Conservation (phyloP, 1,284 basidiomycete genomes). For the Puccinia hordei region DNA sequence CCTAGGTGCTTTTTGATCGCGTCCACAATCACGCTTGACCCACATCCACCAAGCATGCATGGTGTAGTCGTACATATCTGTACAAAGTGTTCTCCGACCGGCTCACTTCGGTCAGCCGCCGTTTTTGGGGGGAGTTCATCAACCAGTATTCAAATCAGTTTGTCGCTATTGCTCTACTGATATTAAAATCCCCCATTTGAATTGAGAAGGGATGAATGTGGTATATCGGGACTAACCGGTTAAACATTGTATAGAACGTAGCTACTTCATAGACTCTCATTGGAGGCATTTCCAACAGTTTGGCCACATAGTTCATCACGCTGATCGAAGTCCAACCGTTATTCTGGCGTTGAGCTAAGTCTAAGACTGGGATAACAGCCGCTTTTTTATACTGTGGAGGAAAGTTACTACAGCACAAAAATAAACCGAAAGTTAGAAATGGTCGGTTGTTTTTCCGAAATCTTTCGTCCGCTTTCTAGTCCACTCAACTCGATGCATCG, state of each 20-base stretch:
- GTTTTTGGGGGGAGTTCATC: background rate
- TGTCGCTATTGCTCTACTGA: background rate
- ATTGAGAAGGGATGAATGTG: background rate
- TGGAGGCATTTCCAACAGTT: slow-evolving; percentile 84
- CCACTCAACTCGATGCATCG: slow-evolving; percentile 56
- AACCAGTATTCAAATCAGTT: background rate
- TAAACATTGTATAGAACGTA: slow-evolving; percentile 99
- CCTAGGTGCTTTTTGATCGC: slow-evolving; percentile 81
- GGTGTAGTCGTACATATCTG: slow-evolving; percentile 99
- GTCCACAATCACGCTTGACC: slow-evolving; percentile 81
- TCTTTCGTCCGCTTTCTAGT: background rate
- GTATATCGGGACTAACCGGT: slow-evolving; percentile 60
- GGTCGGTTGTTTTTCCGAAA: background rate
- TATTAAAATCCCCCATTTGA: background rate
- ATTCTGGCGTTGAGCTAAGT: slow-evolving; percentile 95
- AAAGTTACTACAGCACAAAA: slow-evolving; percentile 82
- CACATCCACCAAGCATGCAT: slow-evolving; percentile 87
- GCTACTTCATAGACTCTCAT: slow-evolving; percentile 99
- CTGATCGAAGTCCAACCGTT: slow-evolving; percentile 98
- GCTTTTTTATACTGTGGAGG: slow-evolving; percentile 94
- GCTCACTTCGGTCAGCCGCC: slow-evolving; percentile 69
- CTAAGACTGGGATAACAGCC: slow-evolving; percentile 92
- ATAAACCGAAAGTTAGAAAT: background rate
- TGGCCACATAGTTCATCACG: slow-evolving; percentile 90
- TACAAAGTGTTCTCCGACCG: slow-evolving; percentile 90